Evolutionary conservation across 306 rosid genomes (phyloP), one percentile per base, ranked within the genome.

Genomic region (Quercus suber): DNA sequence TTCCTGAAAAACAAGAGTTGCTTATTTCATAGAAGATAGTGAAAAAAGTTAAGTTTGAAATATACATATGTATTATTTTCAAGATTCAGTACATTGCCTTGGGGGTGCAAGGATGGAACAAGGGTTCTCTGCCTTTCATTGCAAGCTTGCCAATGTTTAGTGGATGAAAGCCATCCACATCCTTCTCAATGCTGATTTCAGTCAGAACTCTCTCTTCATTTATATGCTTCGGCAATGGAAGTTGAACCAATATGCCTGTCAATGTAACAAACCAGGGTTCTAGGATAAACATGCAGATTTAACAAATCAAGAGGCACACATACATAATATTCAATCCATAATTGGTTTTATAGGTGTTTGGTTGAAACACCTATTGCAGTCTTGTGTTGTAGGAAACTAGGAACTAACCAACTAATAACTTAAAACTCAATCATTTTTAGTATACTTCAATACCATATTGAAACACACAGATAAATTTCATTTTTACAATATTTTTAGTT

Each of bases 91-190:
- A 56, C 5, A 78, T 64, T 86, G 82, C 97, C 97, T 92, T 91
- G 59, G 97, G 97, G 60, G 99, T 94, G 86, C 99, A 94, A 57
- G 97, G 97, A 75, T 86, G 88, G 74, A 94, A 92, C 9, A 94
- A 79, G 52, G 99, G 97, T 10, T 94, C 93, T 81, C 99, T 85
- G 82, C 95, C 99, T 86, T 94, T 92, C 96, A 94, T 92, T 51
- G 99, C 93, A 82, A 92, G 97, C 83, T 91, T 94, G 84, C 97
- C 98, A 37, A 94, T 88, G 89, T 94, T 89, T 73, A 94, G 84
- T 71, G 99, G 99, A 85, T 94, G 99, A 84, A 94, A 92, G 15
- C 97, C 98, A 91, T 94, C 99, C 0, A 94, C 99, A 85, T 92
- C 99, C 89, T 94, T 92, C 76, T 84, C 89, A 64, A 94, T 75